Evolutionary conservation across 306 rosid genomes (phyloP).

Genomic region (Corylus americana): DNA sequence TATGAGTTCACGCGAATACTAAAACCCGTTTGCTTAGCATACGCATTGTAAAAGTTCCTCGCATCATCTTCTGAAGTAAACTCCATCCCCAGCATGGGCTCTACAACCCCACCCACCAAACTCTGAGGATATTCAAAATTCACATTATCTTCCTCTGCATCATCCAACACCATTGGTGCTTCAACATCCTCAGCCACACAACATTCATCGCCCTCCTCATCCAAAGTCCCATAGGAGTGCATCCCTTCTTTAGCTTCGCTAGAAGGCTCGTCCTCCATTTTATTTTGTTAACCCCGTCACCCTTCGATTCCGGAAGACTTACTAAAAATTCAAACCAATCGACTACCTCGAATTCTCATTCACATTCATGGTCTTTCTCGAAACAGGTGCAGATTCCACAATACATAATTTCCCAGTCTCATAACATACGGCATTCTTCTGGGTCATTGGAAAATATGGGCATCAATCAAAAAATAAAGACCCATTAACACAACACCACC

Average conservation of each 20-base stretch:
- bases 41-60: slow-evolving; percentile 25
- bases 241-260: slow-evolving; percentile 17
- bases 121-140: not conserved
- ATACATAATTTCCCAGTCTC: not conserved
- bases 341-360: slow-evolving; percentile 1
- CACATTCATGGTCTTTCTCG: not conserved
- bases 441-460: not conserved
- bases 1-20: slow-evolving; percentile 25
- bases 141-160: slow-evolving; percentile 4
- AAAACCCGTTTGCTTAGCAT: slow-evolving; percentile 28
- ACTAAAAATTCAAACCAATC: not conserved
- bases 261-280: slow-evolving; percentile 16
- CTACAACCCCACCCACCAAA: slow-evolving; percentile 14
- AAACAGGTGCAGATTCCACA: not conserved
- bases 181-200: slow-evolving; percentile 15
- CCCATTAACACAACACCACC: not conserved
- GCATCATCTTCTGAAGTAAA: slow-evolving; percentile 25
- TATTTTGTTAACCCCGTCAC: not conserved
- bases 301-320: slow-evolving; percentile 3
- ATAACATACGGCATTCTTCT: not conserved
- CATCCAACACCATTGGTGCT: slow-evolving; percentile 20
- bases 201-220: slow-evolving; percentile 4
- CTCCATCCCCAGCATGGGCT: slow-evolving; percentile 30
- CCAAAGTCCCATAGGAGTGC: slow-evolving; percentile 4
- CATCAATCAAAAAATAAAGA: not conserved